Conservation (phyloP, 306 rosid genomes). For the Citrullus amarus region DNA sequence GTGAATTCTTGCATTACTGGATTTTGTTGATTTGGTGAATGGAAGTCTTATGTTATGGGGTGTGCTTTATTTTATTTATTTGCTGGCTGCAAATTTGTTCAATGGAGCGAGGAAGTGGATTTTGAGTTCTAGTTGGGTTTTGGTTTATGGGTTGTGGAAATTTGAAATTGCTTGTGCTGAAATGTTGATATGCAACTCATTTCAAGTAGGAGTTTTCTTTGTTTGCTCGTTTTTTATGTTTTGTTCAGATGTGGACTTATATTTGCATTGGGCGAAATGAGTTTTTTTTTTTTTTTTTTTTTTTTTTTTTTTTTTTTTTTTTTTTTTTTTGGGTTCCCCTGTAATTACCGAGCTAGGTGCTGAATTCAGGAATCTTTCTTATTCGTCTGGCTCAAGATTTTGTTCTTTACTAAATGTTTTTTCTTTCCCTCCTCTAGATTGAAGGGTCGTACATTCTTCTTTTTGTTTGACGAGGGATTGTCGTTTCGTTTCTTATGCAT, state of each 20-base stretch:
- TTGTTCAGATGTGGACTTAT: neutral
- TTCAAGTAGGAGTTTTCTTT: neutral
- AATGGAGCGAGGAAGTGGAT: neutral
- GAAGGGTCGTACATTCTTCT: neutral
- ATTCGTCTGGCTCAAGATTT: neutral
- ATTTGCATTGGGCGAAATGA: neutral
- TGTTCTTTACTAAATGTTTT: neutral
- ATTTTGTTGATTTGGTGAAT: neutral
- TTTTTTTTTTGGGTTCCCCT: neutral
- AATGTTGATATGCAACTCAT: neutral
- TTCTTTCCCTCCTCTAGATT: slow-evolving; percentile 1
- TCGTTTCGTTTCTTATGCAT: neutral
- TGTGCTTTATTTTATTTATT: neutral
- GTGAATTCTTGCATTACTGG: neutral
- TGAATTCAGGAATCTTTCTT: neutral
- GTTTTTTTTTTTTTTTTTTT: neutral
- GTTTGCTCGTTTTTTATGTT: neutral
- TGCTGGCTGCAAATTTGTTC: neutral
- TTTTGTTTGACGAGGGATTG: neutral
- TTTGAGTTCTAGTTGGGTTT: neutral
- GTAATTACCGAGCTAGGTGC: neutral
- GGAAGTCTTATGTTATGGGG: neutral
- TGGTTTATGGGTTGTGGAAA: neutral
- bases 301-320: neutral
- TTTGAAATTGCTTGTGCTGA: neutral